Conservation (phyloP, 2,329 filamentous ascomycete species). For the Phyllosticta capitalensis region DNA sequence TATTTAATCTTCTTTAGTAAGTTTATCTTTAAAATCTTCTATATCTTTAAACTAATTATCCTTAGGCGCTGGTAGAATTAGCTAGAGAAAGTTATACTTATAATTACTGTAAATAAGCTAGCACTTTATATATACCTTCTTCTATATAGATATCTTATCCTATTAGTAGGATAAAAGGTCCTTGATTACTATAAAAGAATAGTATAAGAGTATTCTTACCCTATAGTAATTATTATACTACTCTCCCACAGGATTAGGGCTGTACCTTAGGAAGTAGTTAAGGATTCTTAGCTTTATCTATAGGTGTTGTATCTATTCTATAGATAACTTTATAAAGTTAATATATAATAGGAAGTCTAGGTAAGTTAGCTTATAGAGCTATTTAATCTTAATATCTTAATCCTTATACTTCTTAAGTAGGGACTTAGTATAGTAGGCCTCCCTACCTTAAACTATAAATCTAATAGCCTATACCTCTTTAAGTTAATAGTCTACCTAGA, state of each 20-base stretch:
- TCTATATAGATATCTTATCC: not conserved
- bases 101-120: not conserved
- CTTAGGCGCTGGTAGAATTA: no score
- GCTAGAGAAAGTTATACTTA: no score
- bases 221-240: not conserved
- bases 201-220: not conserved
- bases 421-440: no score
- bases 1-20: no score
- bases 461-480: not conserved
- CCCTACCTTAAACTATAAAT: no score
- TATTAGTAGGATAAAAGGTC: not conserved
- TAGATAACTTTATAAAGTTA: not conserved
- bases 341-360: not conserved
- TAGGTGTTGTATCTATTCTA: not conserved
- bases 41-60: no score
- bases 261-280: not conserved
- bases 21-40: no score
- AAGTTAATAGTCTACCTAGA: not conserved
- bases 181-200: not conserved
- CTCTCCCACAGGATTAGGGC: not conserved
- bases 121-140: no score
- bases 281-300: not conserved
- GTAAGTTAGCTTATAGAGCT: no score
- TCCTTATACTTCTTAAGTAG: no score
- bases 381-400: no score